phyloP scores from a whole-genome alignment of 331 rosid genomes.

The Cydonia oblonga region DNA sequence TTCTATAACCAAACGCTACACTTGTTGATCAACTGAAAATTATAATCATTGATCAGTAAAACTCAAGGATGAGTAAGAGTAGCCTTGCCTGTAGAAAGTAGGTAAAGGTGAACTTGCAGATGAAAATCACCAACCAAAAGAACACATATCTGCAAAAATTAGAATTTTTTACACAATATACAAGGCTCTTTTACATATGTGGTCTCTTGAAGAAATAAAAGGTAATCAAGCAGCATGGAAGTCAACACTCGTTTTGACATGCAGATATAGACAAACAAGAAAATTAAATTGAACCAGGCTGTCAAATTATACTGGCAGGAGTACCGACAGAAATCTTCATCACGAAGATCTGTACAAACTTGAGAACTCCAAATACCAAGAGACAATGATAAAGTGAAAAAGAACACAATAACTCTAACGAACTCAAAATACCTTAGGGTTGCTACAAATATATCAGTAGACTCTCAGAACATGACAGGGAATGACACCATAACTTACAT shows the following conservation, averaged over 20 bases:
- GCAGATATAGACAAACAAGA: neutral
- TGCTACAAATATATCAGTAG: neutral
- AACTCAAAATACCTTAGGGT: neutral
- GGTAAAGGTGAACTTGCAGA: constrained; percentile 78
- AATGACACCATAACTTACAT: neutral
- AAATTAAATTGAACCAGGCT: neutral
- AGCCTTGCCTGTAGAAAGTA: constrained; percentile 89
- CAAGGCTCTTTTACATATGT: neutral
- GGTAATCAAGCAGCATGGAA: neutral
- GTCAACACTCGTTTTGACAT: neutral
- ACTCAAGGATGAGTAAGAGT: neutral
- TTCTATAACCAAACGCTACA: neutral
- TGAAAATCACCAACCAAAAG: constrained; percentile 73
- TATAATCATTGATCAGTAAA: neutral
- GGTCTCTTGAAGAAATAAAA: neutral
- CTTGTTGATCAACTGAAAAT: neutral
- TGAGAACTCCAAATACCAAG: neutral
- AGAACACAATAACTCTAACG: neutral
- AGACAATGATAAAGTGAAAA: neutral
- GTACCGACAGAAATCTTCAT: neutral
- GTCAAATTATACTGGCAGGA: neutral
- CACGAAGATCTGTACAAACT: neutral
- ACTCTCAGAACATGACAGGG: neutral
- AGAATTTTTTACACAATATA: constrained; percentile 1
- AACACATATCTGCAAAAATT: constrained; percentile 54